Percentiles rank a stretch among this genome's conserved stretches.
Evolutionary conservation across 2,329 filamentous ascomycete genomes (phyloP).

Genomic region (Trichoderma guizhouense): DNA sequence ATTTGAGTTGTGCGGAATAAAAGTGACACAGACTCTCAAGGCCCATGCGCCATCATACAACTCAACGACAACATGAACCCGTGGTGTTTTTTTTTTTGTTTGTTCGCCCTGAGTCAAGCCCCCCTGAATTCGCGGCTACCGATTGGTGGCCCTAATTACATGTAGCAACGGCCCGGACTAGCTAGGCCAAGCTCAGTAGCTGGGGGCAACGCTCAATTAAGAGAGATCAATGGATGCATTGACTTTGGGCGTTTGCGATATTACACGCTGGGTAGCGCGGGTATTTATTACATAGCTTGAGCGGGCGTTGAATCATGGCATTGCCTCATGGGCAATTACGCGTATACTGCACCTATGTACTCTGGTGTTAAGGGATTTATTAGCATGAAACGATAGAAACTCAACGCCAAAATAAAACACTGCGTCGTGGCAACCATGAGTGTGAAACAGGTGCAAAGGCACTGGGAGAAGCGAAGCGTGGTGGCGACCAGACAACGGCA

Average conservation of each 20-base stretch:
- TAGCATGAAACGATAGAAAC: neutral
- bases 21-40: neutral
- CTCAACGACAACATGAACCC: neutral
- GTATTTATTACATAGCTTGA: neutral
- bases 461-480: neutral
- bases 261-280: neutral
- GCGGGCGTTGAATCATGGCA: neutral
- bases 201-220: neutral
- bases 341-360: neutral
- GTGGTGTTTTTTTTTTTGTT: neutral
- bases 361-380: neutral
- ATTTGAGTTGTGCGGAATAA: neutral
- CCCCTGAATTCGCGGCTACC: neutral
- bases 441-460: neutral
- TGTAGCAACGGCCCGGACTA: neutral
- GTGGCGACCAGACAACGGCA: neutral
- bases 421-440: neutral
- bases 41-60: neutral
- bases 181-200: conserved; percentile 1
- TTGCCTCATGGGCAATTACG: neutral
- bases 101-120: neutral
- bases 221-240: neutral
- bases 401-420: neutral
- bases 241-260: neutral
- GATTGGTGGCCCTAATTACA: conserved; percentile 3